Evolutionary conservation across 2,329 filamentous ascomycete genomes (phyloP), one percentile per base, ranked within the genome.

Genomic region (Emergomyces orientalis): DNA sequence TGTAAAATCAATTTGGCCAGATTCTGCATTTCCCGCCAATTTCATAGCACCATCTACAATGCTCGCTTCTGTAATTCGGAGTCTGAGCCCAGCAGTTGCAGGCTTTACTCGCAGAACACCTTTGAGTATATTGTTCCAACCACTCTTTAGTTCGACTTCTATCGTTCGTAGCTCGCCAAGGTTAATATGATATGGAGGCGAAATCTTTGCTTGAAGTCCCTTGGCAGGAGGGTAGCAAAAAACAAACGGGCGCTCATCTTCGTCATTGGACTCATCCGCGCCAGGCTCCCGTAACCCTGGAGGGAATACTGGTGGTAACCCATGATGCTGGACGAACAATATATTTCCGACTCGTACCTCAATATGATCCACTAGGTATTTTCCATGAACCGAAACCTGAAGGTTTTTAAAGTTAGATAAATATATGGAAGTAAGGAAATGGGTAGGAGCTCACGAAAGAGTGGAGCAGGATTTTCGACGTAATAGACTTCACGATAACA

Each of bases 161-260:
- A 97, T 79, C 0, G 85, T 86, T 63, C 89, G 89, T 69, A 87
- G 86, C 67, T 87, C 87, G 71, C 95, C 90, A 5, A 99, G 84
- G 65, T 93, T 86, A 30, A 95, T 87, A 54, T 86, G 79, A 65
- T 84, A 88, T 0, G 89, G 86, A 0, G 89, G 81, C 51, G 79
- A 80, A 8, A 95, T 77, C 58, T 82, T 82, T 2, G 89, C 84
- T 64, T 90, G 84, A 3, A 97, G 83, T 0, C 88, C 84, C 55
- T 86, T 80, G 1, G 82, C 75, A 19, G 86, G 84, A 39, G 91
- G 89, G 71, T 90, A 96, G 34, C 93, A 81, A n/a, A 86, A 81
- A 0, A 95, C 80, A 7, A 84, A 83, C 0, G 87, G 81, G 19
- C 82, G 79, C 51, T 77, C 82, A 62, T 89, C 79, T 41, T 69